These are phyloP conservation scores for Myochromella boudieri DNA, from an alignment of 768 basidiomycete species.

Conservation along the genomic window DNA sequence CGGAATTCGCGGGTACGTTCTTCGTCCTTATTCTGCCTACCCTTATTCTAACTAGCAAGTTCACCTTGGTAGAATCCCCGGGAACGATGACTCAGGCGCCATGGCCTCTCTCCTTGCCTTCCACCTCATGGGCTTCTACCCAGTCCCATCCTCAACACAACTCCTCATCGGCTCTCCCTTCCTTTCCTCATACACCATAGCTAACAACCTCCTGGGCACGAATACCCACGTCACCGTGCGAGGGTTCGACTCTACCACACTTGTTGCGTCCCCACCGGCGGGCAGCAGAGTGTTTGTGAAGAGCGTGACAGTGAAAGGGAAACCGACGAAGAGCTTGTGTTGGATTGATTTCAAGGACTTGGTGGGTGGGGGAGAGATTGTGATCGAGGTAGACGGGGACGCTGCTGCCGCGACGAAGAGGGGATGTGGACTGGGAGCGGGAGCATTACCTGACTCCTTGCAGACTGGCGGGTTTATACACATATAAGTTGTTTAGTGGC, in stretches of 20 bases:
- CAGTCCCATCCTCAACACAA: conserved; percentile 45
- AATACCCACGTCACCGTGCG: conserved; percentile 39
- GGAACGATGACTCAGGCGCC: conserved; percentile 53
- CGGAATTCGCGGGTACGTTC: conserved; percentile 40
- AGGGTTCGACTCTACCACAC: conserved; percentile 38
- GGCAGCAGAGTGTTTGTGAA: conserved; percentile 45
- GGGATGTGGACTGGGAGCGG: conserved; percentile 37
- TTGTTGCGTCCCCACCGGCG: conserved; percentile 35
- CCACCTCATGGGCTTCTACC: conserved; percentile 51
- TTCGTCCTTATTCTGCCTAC: background rate
- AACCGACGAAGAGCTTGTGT: conserved; percentile 34
- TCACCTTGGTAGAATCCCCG: conserved; percentile 36
- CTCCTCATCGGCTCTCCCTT: conserved; percentile 49
- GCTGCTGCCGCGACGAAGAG: conserved; percentile 29
- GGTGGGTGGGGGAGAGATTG: conserved; percentile 42
- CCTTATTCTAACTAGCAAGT: background rate
- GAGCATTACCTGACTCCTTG: conserved; percentile 38
- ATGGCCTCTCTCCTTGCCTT: conserved; percentile 51
- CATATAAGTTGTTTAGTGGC: no score
- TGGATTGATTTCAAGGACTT: conserved; percentile 45
- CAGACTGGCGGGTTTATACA: conserved; percentile 36
- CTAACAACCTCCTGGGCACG: conserved; percentile 37
- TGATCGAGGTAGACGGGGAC: conserved; percentile 43
- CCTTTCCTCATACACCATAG: conserved; percentile 42
- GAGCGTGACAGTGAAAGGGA: conserved; percentile 42